Evolutionary conservation across 805 yeast species (phyloP), one percentile per base, ranked within the genome.

Genomic region (Cyberlindnera samutprakarnensis): DNA sequence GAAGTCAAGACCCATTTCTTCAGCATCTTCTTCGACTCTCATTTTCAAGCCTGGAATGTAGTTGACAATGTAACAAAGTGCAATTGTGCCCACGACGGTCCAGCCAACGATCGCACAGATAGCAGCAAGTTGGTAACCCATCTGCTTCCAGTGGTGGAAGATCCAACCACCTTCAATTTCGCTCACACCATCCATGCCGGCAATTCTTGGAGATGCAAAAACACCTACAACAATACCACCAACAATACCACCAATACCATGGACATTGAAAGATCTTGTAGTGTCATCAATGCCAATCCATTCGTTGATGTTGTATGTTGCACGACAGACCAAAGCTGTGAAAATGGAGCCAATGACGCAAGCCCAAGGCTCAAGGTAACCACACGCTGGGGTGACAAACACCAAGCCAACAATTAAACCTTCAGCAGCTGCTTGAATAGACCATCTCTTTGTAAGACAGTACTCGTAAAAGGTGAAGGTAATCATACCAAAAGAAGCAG

Each of bases 331-430:
- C 11, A 78, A 54, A 14, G 94, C 95, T 1, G 96, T 66, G 7
- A 74, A 68, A 18, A 84, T 64, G 2, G 96, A 94, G 40, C 87
- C 75, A 16, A 86, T 68, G 6, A 84, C 80, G 7, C 94, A 78
- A 1, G 88, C 96, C 87, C 95, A 92, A 30, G 88, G 66, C 4
- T 96, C 92, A 37, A 90, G 81, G 51, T 75, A 69, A 13, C 97
- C 97, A 25, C 94, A 80, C 14, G 94, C 75, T 14, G 98, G 97
- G 1, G 98, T 90, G 2, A 96, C 96, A 5, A 96, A 96, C n/a
- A 90, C 97, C 24, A 90, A 70, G 3, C 97, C 98, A 14, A 94
- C 85, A 54, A 90, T 88, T 37, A 86, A 72, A 30, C 98, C 98
- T 9, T 96, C 88, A 57, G 96, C 87, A 23, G 84, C 69, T 5